phyloP scores from a whole-genome alignment of 495 filamentous ascomycete genomes.

The Trichoderma asperelloides region DNA sequence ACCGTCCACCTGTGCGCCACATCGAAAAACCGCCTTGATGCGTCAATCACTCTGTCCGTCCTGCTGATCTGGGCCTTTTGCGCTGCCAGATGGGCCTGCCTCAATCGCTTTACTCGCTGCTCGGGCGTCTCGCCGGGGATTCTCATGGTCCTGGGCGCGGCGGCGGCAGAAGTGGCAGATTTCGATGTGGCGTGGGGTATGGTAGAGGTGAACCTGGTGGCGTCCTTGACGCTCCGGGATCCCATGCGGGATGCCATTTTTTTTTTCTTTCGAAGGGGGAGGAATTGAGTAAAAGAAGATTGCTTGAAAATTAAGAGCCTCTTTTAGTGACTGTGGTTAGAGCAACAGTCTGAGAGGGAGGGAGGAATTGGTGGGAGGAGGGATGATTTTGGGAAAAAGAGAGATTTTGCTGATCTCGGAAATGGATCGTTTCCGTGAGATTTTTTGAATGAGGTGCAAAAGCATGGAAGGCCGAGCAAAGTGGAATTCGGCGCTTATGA shows the following conservation, averaged over 20 bases:
- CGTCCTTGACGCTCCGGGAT: conserved; percentile 83
- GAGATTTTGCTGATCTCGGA: background rate
- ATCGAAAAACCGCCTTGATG: conserved; percentile 69
- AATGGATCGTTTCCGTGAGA: conserved; percentile 8
- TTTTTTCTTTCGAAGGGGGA: background rate
- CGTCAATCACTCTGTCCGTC: conserved; percentile 60
- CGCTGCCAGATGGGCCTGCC: conserved; percentile 67
- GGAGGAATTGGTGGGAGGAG: background rate
- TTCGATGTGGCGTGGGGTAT: conserved; percentile 79
- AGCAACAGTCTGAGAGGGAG: background rate
- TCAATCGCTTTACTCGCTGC: conserved; percentile 79
- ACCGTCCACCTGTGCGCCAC: conserved; percentile 72
- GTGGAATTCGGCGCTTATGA: background rate
- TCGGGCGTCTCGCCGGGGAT: conserved; percentile 61
- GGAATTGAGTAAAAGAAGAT: background rate
- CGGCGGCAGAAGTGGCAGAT: conserved; percentile 19
- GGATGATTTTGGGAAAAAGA: background rate
- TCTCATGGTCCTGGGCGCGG: background rate
- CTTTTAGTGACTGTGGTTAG: background rate
- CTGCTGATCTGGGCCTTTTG: conserved; percentile 53
- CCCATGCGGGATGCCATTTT: conserved; percentile 30
- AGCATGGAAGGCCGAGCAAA: background rate
- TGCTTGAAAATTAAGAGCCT: background rate
- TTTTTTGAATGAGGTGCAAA: background rate
- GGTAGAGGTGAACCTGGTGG: conserved; percentile 91